A percentile compares a stretch with the other conserved stretches of the same genome.
Evolutionary conservation across 345 rosid species (phyloP).

Genomic region (Microcos paniculata): DNA sequence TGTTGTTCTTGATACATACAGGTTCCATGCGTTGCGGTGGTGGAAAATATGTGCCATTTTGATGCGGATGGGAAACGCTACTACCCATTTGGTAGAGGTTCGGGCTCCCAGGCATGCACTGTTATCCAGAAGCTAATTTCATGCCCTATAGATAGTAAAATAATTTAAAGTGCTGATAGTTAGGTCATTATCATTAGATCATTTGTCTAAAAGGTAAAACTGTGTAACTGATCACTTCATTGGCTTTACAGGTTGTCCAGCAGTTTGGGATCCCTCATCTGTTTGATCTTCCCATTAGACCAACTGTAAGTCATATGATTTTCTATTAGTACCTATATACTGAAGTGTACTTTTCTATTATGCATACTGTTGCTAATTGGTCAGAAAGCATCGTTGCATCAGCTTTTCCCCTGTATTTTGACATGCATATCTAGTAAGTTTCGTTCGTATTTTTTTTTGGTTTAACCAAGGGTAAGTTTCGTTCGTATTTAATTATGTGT

Average conservation of each 20-base stretch:
- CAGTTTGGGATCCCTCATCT: conserved; percentile 98
- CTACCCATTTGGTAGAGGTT: conserved; percentile 97
- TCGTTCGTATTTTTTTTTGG: not conserved
- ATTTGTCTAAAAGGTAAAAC: not conserved
- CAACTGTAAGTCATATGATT: conserved; percentile 52
- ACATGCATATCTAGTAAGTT: not conserved
- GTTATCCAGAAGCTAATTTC: conserved; percentile 9
- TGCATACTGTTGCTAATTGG: not conserved
- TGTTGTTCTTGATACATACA: conserved; percentile 27
- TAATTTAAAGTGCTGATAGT: not conserved
- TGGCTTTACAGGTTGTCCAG: conserved; percentile 71
- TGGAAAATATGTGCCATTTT: conserved; percentile 97
- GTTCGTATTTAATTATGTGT: not conserved
- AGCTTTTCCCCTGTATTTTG: not conserved
- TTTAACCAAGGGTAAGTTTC: too few relatives aligned
- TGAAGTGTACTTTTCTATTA: not conserved
- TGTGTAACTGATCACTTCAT: conserved; percentile 11
- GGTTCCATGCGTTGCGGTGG: conserved; percentile 98
- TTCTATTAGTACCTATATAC: not conserved
- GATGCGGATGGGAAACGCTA: conserved; percentile 95
- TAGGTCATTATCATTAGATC: not conserved
- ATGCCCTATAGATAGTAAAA: conserved; percentile 1
- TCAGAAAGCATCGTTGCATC: not conserved
- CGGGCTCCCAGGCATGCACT: conserved; percentile 82
- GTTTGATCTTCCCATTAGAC: conserved; percentile 92